phyloP scores from a whole-genome alignment of 345 rosid species.

The Pistacia integerrima region DNA sequence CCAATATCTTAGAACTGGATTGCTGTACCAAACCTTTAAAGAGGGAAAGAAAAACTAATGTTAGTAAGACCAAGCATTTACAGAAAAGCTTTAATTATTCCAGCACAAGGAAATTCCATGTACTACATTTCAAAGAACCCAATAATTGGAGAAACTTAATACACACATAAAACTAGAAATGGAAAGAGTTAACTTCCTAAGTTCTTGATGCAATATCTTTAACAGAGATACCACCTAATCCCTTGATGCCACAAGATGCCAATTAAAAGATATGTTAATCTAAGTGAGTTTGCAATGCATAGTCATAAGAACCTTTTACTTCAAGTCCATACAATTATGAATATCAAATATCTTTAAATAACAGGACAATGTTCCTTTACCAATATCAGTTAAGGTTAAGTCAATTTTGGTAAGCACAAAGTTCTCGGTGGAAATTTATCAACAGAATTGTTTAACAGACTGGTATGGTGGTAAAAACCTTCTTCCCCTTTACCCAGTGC shows the following conservation, averaged over 20 bases:
- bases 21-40: conserved; percentile 78
- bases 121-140: neutral
- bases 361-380: neutral
- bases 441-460: neutral
- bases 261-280: neutral
- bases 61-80: conserved; percentile 13
- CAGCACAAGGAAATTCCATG: conserved; percentile 1
- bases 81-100: neutral
- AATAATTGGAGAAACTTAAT: neutral
- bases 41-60: conserved; percentile 8
- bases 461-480: neutral
- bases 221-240: conserved; percentile 1
- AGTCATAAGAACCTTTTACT: neutral
- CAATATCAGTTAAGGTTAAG: too few species aligned
- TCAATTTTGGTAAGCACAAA: neutral
- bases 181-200: neutral
- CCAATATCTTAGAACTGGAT: conserved; percentile 82
- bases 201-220: neutral
- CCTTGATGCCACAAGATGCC: neutral
- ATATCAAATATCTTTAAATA: neutral
- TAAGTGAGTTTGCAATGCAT: neutral
- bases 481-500: neutral
- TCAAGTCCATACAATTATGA: neutral
- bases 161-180: neutral
- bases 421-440: neutral